Evolutionary conservation across 345 rosid genomes (phyloP).

Genomic region (Angophora floribunda): DNA sequence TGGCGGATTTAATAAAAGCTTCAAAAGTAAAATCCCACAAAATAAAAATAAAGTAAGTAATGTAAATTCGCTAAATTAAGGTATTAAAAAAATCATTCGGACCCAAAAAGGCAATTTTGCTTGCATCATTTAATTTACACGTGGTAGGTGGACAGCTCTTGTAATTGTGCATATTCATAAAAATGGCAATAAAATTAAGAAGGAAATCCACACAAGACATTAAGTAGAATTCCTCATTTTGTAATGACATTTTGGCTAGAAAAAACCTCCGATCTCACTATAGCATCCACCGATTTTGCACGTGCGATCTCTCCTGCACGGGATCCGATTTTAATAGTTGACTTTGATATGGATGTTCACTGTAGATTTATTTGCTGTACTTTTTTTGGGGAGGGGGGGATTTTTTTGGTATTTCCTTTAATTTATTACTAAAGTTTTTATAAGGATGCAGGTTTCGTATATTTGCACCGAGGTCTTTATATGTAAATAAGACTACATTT

Average conservation of each 20-base stretch:
- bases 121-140: neutral
- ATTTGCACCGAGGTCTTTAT: neutral
- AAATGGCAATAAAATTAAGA: neutral
- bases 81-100: neutral
- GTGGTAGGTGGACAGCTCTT: neutral
- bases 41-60: neutral
- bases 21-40: neutral
- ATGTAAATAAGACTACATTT: neutral
- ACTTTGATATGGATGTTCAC: neutral
- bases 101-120: neutral
- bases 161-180: neutral
- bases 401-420: neutral
- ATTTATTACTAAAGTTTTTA: neutral
- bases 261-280: neutral
- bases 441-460: neutral
- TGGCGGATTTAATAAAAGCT: neutral
- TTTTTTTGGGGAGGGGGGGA: rapidly evolving
- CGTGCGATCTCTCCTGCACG: neutral
- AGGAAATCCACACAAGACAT: neutral
- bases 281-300: neutral
- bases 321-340: neutral
- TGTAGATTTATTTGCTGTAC: neutral
- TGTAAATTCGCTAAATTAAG: neutral
- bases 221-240: neutral
- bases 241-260: neutral